Evolutionary conservation across 495 filamentous ascomycete genomes (phyloP).

Genomic region (Hamigera avellanea): DNA sequence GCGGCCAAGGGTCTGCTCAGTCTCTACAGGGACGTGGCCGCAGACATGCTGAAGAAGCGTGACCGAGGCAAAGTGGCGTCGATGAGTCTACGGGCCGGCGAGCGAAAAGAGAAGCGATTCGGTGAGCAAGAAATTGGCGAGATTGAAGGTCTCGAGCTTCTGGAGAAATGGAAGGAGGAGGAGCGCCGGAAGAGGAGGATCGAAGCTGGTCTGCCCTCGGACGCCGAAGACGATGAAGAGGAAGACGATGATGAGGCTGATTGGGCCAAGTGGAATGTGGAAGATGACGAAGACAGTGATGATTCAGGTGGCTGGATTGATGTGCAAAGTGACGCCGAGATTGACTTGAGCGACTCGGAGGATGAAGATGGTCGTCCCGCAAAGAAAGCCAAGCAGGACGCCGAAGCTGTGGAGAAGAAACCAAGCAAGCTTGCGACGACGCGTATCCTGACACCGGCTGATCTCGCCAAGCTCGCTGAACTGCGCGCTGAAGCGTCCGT

Average conservation of each 20-base stretch:
- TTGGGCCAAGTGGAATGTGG: conserved; percentile 78
- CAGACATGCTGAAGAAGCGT: conserved; percentile 79
- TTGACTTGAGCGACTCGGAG: conserved; percentile 61
- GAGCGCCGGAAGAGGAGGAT: conserved; percentile 59
- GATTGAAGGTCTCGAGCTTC: conserved; percentile 85
- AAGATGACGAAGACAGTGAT: conserved; percentile 59
- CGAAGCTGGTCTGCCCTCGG: conserved; percentile 51
- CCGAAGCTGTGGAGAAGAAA: conserved; percentile 8
- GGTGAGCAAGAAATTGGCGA: conserved; percentile 66
- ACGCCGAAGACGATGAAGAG: conserved; percentile 42
- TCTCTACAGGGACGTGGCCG: conserved; percentile 80
- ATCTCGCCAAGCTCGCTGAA: conserved; percentile 85
- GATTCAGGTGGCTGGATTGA: conserved; percentile 87
- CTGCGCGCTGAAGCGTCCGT: conserved; percentile 63
- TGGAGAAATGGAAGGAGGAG: conserved; percentile 90
- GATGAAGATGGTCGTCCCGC: conserved; percentile 49
- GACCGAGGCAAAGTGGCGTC: conserved; percentile 90
- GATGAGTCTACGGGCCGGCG: conserved; percentile 62
- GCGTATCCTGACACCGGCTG: conserved; percentile 80
- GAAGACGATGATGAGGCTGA: conserved; percentile 49
- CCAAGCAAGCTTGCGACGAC: conserved; percentile 61
- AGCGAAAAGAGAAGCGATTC: conserved; percentile 59
- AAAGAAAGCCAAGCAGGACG: conserved; percentile 43
- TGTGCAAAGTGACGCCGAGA: conserved; percentile 74
- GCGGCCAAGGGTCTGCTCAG: conserved; percentile 82